Conservation (phyloP, 805 yeast species). For the Blastobotrys parvus region DNA sequence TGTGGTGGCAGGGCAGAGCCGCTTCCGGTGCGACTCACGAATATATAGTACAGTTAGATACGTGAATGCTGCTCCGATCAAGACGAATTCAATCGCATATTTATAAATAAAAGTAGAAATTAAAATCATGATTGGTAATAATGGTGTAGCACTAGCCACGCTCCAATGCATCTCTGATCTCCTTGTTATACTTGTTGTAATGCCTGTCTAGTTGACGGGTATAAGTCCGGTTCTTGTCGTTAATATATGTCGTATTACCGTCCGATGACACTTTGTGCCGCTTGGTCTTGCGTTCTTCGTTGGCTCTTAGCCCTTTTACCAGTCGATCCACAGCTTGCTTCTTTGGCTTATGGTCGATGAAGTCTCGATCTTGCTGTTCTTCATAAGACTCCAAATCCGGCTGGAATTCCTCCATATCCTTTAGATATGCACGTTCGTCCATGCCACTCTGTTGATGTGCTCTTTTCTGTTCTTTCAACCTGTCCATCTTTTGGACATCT, state of each 20-base stretch:
- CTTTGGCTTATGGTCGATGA: conserved; percentile 33
- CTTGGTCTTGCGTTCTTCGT: conserved; percentile 33
- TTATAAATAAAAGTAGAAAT: conserved; percentile 10
- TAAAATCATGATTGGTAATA: no score
- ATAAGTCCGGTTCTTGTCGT: conserved; percentile 66
- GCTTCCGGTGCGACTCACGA: no score
- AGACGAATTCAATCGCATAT: no score
- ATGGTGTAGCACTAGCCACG: no score
- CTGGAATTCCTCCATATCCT: conserved; percentile 36
- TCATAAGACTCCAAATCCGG: conserved; percentile 37
- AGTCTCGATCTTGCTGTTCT: conserved; percentile 14
- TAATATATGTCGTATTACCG: conserved; percentile 38
- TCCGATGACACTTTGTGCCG: conserved; percentile 28
- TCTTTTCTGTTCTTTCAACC: conserved; percentile 27
- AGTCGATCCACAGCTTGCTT: conserved; percentile 26
- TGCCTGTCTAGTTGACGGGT: conserved; percentile 59
- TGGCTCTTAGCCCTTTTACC: conserved; percentile 23
- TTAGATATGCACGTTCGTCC: conserved; percentile 54
- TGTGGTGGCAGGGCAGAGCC: no score
- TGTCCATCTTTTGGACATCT: conserved; percentile 58
- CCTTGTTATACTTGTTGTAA: conserved; percentile 36
- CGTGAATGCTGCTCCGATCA: no score
- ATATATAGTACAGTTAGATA: no score
- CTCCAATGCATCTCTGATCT: conserved; percentile 29
- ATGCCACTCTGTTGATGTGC: conserved; percentile 32